Conservation (phyloP, 164 flowering plant species). For the Chloranthus sessilifolius region DNA sequence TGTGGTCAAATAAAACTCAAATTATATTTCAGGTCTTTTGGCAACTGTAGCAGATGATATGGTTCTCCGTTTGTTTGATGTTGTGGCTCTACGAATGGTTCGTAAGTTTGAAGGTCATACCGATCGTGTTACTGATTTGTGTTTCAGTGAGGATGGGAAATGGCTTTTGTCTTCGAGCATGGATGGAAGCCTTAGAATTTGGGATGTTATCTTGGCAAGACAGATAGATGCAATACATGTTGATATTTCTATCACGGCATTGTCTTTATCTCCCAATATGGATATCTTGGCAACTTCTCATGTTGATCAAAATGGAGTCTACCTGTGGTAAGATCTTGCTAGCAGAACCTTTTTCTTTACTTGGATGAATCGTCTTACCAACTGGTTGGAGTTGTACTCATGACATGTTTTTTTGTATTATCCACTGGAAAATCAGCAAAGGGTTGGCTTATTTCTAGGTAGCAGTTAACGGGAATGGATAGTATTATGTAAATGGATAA, state of each 20-base stretch:
- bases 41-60: constrained; percentile 88
- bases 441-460: too few relatives aligned
- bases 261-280: constrained; percentile 93
- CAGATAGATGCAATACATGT: constrained; percentile 89
- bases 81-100: constrained; percentile 72
- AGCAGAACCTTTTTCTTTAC: background rate
- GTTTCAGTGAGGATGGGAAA: constrained; percentile 98
- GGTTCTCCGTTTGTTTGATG: constrained; percentile 75
- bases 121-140: constrained; percentile 91
- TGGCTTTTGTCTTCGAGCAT: constrained; percentile 96
- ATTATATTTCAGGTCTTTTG: constrained; percentile 56
- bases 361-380: background rate
- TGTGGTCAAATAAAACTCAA: constrained; percentile 1
- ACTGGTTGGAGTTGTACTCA: background rate
- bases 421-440: background rate
- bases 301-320: constrained; percentile 94
- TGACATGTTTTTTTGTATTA: constrained; percentile 1
- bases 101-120: constrained; percentile 94
- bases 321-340: constrained; percentile 57
- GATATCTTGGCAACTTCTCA: constrained; percentile 92
- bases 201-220: constrained; percentile 92
- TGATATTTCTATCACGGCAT: constrained; percentile 74
- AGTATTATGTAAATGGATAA: too few relatives aligned
- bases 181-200: constrained; percentile 94
- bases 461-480: too few relatives aligned